Evolutionary conservation across 306 rosid species (phyloP).

Genomic region (Cucurbita argyrosperma): DNA sequence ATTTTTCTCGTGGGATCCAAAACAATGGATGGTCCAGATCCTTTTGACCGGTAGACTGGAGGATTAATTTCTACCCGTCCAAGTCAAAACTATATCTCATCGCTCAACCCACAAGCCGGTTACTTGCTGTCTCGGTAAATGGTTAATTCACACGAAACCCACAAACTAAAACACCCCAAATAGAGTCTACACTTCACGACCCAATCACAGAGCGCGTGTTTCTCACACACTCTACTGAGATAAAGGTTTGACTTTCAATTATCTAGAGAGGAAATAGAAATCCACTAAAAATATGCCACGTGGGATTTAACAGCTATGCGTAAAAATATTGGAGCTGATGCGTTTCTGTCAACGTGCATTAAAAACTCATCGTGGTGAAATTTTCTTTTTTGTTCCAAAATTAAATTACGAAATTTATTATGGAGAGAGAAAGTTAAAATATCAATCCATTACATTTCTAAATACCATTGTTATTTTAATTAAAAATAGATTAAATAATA

Average conservation of each 20-base stretch:
- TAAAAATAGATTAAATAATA: too few relatives aligned
- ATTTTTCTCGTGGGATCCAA: background rate
- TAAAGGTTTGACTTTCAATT: background rate
- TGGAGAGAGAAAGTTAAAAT: background rate
- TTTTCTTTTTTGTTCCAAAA: background rate
- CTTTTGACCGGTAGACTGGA: background rate
- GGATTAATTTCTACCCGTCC: background rate
- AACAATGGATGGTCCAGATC: background rate
- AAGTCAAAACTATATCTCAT: background rate
- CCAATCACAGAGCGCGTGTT: background rate
- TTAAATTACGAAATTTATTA: background rate
- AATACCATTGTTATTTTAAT: too few relatives aligned
- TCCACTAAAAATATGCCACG: background rate
- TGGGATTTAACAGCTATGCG: slow-evolving; percentile 5
- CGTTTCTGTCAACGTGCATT: slow-evolving; percentile 14
- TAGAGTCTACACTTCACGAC: background rate
- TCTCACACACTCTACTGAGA: rapidly evolving
- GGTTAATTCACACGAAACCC: background rate
- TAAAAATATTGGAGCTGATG: background rate
- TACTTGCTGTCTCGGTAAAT: slow-evolving; percentile 10
- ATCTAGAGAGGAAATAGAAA: background rate
- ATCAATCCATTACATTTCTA: too few relatives aligned
- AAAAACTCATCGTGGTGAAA: background rate
- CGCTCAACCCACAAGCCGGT: background rate
- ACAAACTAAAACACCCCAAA: background rate